Conservation (phyloP, 495 filamentous ascomycete genomes). For the Xylaria telfairii region DNA sequence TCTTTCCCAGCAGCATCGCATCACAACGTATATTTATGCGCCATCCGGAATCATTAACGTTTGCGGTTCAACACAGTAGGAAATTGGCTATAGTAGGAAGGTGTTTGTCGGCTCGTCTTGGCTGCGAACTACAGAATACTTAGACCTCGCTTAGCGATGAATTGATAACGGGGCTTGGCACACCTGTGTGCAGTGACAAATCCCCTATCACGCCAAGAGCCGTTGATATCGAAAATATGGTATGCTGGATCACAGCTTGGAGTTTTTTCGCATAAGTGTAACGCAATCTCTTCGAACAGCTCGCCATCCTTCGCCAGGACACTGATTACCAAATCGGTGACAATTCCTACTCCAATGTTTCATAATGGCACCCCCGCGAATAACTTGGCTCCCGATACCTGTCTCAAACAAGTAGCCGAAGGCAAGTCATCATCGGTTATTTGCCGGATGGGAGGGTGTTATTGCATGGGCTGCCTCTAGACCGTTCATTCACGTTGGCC, state of each 20-base stretch:
- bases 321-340: neutral
- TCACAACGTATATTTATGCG: neutral
- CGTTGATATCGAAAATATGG: neutral
- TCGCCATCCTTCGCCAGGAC: neutral
- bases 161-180: slow-evolving; percentile 19
- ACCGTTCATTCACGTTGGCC: neutral
- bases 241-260: neutral
- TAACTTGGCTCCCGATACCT: neutral
- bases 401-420: neutral
- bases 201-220: slow-evolving; percentile 11
- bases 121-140: neutral
- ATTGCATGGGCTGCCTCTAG: neutral
- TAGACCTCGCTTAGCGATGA: slow-evolving; percentile 3
- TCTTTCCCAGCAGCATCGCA: neutral
- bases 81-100: slow-evolving; percentile 15
- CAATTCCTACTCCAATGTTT: slow-evolving; percentile 2
- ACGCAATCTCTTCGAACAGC: neutral
- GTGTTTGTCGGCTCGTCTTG: neutral
- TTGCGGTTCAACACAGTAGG: neutral
- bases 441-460: slow-evolving; percentile 14
- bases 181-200: slow-evolving; percentile 13
- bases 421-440: neutral
- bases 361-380: neutral
- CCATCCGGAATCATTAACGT: neutral
- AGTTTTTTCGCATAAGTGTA: neutral